Evolutionary conservation across 495 filamentous ascomycete genomes (phyloP), one percentile per base, ranked within the genome.

Genomic region (Lasiosphaeria miniovina): DNA sequence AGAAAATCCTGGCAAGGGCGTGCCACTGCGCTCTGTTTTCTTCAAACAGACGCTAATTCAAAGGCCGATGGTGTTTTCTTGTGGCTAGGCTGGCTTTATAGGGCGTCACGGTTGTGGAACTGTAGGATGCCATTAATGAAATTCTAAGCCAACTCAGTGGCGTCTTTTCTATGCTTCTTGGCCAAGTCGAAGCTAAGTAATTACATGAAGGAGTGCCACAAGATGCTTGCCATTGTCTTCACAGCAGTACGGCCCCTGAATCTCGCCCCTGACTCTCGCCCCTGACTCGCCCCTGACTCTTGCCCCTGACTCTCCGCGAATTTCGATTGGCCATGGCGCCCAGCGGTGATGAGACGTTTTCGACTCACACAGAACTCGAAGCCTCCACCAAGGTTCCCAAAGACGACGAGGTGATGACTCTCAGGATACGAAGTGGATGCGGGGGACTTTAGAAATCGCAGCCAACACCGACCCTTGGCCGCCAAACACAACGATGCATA

Each of bases 391-490:
- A 51, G 4, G 46, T 56, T 17, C 40, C 55, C 7, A 45, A 49
- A 35, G 59, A 61, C 33, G 59, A 61, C 24, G 35, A 6, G 4
- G 51, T 46, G 36, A 61, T 61, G 52, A 40, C 32, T 14, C 55
- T 31, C 14, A 43, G 59, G n/a, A 55, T 55, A 14, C 43, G 46
- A 12, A 61, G 59, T 45, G 5, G 59, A 41, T 61, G 59, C n/a
- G 59, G 59, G 14, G 59, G 59, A 9, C 59, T 61, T 53, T 61
- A 3, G 59, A 61, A 24, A 36, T 61, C 43, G 56, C 51, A 52
- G 43, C 15, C 46, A n/a, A 40, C 12, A 50, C 32, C 4, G 57
- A 60, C 35, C 14, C 41, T 12, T 41, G 38, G 14, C 46, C 51
- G 43, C 35, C n/a, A 10, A 31, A 55, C 5, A 36, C 38, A 6